Percentiles rank a stretch among this genome's conserved stretches.
Conservation (phyloP, 2,329 filamentous ascomycete species). For the Capronia americana region DNA sequence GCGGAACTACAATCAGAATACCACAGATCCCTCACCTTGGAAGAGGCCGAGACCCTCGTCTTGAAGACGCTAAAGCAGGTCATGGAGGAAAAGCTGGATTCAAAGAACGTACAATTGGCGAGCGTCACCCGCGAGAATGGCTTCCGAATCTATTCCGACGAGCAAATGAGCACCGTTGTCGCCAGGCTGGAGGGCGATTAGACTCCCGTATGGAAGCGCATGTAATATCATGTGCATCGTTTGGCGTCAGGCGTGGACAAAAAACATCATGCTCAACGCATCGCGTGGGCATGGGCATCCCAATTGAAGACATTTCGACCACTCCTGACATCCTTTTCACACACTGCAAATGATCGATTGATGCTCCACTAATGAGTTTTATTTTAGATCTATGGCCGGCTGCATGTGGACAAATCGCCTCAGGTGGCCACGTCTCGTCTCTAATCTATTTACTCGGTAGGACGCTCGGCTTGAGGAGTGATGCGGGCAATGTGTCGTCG, state of each 20-base stretch:
- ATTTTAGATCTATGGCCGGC: constrained; percentile 17
- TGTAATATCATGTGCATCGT: constrained; percentile 30
- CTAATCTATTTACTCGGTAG: constrained; percentile 48
- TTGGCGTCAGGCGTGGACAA: constrained; percentile 31
- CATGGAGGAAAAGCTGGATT: constrained; percentile 99
- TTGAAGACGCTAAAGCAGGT: constrained; percentile 99
- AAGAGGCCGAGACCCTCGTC: constrained; percentile 91
- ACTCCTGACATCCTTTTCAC: neutral
- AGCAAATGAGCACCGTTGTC: constrained; percentile 94
- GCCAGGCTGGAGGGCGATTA: constrained; percentile 64
- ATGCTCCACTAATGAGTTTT: constrained; percentile 20
- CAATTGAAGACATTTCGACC: constrained; percentile 24
- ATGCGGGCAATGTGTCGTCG: constrained; percentile 60
- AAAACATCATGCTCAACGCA: constrained; percentile 3
- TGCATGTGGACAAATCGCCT: neutral
- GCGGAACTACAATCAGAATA: constrained; percentile 99
- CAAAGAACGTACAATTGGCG: constrained; percentile 97
- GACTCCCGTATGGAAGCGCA: constrained; percentile 12
- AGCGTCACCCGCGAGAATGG: constrained; percentile 98
- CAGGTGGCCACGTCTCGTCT: neutral
- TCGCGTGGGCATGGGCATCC: constrained; percentile 6
- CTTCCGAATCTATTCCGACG: constrained; percentile 97
- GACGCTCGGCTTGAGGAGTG: constrained; percentile 59
- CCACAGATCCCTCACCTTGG: constrained; percentile 93
- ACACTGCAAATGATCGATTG: constrained; percentile 20